A percentile compares a stretch with the other conserved stretches of the same genome.
Evolutionary conservation across 768 basidiomycete genomes (phyloP).

Genomic region (Kwoniella heveanensis): DNA sequence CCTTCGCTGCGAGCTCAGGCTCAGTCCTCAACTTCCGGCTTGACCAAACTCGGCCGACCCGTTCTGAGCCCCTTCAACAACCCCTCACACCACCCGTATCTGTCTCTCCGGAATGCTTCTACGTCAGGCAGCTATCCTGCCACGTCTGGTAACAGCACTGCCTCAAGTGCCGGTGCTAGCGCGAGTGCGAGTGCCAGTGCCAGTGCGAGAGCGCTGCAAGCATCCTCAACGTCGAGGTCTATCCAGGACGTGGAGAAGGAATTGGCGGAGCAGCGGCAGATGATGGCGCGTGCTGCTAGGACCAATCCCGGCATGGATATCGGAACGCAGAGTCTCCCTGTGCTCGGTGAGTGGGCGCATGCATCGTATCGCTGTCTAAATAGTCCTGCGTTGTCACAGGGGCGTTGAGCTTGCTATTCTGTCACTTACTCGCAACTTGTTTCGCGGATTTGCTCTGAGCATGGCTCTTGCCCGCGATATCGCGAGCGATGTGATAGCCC

Average conservation of each 20-base stretch:
- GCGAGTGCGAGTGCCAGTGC: neutral
- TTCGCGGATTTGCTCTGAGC: no score
- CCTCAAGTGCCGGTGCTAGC: neutral
- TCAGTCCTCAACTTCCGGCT: slow-evolving; percentile 6
- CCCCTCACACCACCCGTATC: neutral
- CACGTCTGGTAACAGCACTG: neutral
- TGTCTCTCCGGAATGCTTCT: neutral
- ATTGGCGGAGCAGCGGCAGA: slow-evolving; percentile 20
- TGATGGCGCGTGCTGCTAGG: slow-evolving; percentile 18
- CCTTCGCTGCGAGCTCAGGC: slow-evolving; percentile 13
- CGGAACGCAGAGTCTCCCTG: slow-evolving; percentile 12
- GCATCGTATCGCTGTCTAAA: no score
- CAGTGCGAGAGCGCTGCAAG: neutral
- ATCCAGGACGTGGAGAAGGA: slow-evolving; percentile 27
- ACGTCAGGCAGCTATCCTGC: neutral
- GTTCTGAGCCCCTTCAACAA: neutral
- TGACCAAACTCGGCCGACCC: neutral
- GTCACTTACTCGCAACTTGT: no score
- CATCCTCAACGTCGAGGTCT: slow-evolving; percentile 10
- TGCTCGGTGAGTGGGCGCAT: slow-evolving; percentile 23
- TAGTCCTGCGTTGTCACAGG: no score
- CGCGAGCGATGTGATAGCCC: no score
- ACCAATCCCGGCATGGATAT: slow-evolving; percentile 25
- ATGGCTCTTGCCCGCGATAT: no score
- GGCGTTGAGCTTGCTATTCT: no score